A percentile compares a stretch with the other conserved stretches of the same genome.
These are phyloP conservation scores for Fusarium chlamydosporum DNA, from an alignment of 2,329 filamentous ascomycete species.

Conservation along the genomic window DNA sequence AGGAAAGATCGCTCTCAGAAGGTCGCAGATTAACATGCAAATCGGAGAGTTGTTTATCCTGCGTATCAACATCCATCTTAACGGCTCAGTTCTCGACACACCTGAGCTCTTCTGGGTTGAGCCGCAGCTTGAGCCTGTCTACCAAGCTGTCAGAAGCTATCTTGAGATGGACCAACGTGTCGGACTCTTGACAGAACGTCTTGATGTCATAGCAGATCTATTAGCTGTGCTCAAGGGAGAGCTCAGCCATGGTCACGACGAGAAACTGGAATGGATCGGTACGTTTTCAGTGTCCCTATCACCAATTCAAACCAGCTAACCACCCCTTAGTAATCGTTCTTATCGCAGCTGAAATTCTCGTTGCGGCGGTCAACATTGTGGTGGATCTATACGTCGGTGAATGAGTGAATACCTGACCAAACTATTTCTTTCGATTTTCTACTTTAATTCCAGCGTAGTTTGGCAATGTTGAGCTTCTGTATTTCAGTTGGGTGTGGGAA, in stretches of 20 bases:
- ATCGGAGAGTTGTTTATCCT: conserved; percentile 98
- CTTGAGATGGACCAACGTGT: conserved; percentile 98
- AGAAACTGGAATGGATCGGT: conserved; percentile 93
- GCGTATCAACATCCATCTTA: conserved; percentile 97
- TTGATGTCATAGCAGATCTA: conserved; percentile 90
- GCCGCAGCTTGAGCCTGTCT: conserved; percentile 95
- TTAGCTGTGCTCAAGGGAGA: conserved; percentile 95
- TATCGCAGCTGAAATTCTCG: conserved; percentile 94
- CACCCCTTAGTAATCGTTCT: conserved; percentile 82
- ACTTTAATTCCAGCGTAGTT: conserved; percentile 19
- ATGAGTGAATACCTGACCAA: conserved; percentile 39
- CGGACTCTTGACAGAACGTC: conserved; percentile 85
- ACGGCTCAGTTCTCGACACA: conserved; percentile 95
- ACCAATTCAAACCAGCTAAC: conserved; percentile 13
- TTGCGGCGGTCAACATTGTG: conserved; percentile 93
- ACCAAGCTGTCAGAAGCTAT: conserved; percentile 94
- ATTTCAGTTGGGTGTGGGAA: conserved; percentile 24
- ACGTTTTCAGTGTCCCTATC: conserved; percentile 55
- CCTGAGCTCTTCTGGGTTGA: conserved; percentile 99
- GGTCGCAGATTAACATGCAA: conserved; percentile 98
- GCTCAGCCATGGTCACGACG: conserved; percentile 90
- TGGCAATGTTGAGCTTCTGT: conserved; percentile 14
- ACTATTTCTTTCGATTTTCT: not conserved
- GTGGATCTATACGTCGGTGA: conserved; percentile 83
- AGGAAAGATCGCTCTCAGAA: conserved; percentile 89